These are phyloP conservation scores for Penicillium arizonense DNA, from an alignment of 495 filamentous ascomycete genomes.

Conservation along the genomic window DNA sequence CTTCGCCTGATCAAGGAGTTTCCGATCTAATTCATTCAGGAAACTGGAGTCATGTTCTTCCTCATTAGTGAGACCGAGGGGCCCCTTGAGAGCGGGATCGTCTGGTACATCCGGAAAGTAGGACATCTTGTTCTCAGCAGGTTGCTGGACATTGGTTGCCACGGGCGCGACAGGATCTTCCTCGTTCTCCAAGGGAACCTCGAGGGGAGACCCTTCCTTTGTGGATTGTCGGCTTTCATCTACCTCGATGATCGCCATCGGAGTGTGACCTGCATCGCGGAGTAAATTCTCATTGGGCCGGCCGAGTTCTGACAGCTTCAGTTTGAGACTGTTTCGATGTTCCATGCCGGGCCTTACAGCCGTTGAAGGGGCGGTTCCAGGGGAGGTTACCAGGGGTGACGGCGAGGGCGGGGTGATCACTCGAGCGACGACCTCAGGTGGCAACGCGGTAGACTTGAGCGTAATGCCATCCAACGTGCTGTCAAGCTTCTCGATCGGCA, in stretches of 20 bases:
- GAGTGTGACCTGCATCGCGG: conserved; percentile 46
- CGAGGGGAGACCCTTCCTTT: conserved; percentile 21
- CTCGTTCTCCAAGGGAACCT: conserved; percentile 17
- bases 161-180: conserved; percentile 32
- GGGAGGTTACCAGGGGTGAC: conserved; percentile 31
- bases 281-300: conserved; percentile 37
- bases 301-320: conserved; percentile 43
- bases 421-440: conserved; percentile 40
- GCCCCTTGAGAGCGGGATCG: conserved; percentile 45
- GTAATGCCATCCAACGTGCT: conserved; percentile 49
- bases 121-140: conserved; percentile 37
- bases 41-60: conserved; percentile 42
- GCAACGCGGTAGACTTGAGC: conserved; percentile 46
- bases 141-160: conserved; percentile 29
- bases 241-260: conserved; percentile 43
- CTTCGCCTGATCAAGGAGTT: conserved; percentile 41
- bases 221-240: conserved; percentile 35
- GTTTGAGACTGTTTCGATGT: conserved; percentile 37
- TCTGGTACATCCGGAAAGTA: conserved; percentile 45
- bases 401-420: conserved; percentile 47
- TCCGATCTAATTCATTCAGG: conserved; percentile 40
- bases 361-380: conserved; percentile 17
- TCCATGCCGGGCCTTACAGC: conserved; percentile 27
- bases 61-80: conserved; percentile 43
- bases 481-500: conserved; percentile 49